Base-by-base conservation (phyloP, 805 yeast species). In the Saccharomyces cerevisiae region DNA sequence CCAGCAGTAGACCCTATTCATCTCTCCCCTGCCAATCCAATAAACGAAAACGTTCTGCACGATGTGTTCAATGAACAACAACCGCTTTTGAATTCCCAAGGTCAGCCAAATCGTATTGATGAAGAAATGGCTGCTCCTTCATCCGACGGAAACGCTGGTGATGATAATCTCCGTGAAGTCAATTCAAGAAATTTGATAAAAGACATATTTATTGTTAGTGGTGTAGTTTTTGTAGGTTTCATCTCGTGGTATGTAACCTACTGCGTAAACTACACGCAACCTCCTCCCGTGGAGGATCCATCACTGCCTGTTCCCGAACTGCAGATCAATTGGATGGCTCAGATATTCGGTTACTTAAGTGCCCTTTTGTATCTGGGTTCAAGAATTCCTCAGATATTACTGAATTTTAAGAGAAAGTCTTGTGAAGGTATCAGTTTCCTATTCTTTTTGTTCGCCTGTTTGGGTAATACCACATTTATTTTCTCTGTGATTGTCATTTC, bases 371-470 rank as follows among this genome's bases (percentile, higher is more conserved):
- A 87, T 64, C 72, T 92, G 56, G 96, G 96, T 2, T 91, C 98
- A 17, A 77, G 99, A 62, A 72, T 94, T 29, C 99, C 99, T 1
- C 99, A 94, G 72, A 89, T 94, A 52, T 69, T 89, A 55, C 77
- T 92, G 57, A 94, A 94, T 71, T 89, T 78, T 66, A 77, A 84
- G 68, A 79, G 97, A 65, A 91, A 90, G 71, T 86, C 96, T 1
- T 90, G 97, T 68, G 98, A 94, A 57, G 98, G 98, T 26, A 87
- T 92, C 50, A 89, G 96, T 10, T 89, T 94, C 65, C 77, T 92
- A 77, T 92, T 94, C 71, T 92, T 92, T 72, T 73, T 94, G 24
- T 92, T 94, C 76, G 98, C 99, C 22, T 90, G 97, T 69, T 74
- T 92, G 54, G 99, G 99, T 49, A 94, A 92, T 68, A 75, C 88